Evolutionary conservation across 2,329 filamentous ascomycete species (phyloP).

Genomic region (Zymoseptoria pseudotritici): DNA sequence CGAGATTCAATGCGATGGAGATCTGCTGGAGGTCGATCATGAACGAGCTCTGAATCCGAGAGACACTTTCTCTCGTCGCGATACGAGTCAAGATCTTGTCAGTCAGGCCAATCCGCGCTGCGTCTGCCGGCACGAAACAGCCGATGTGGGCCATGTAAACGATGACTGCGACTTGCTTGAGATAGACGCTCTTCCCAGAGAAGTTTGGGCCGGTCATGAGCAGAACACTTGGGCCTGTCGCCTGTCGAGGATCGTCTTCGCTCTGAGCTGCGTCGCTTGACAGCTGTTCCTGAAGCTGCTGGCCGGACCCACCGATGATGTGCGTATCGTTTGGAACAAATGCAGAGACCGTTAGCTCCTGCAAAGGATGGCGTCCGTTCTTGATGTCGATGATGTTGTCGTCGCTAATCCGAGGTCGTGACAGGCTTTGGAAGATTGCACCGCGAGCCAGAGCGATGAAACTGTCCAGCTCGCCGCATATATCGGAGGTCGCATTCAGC

Average conservation of each 20-base stretch:
- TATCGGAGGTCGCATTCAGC: constrained; percentile 63
- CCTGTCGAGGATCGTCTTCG: not conserved
- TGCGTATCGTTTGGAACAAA: constrained; percentile 78
- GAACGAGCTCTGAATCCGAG: constrained; percentile 57
- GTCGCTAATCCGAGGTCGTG: constrained; percentile 59
- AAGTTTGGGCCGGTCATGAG: constrained; percentile 91
- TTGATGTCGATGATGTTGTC: constrained; percentile 66
- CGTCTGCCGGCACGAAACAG: constrained; percentile 77
- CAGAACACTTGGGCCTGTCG: constrained; percentile 56
- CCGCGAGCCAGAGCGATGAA: constrained; percentile 72
- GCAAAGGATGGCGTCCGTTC: constrained; percentile 76
- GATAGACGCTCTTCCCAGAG: constrained; percentile 91
- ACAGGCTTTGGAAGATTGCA: constrained; percentile 66
- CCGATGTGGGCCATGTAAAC: constrained; percentile 90
- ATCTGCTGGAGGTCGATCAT: constrained; percentile 85
- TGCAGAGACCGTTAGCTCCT: constrained; percentile 71
- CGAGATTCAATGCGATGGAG: constrained; percentile 64
- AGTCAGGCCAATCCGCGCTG: constrained; percentile 73
- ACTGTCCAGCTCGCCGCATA: constrained; percentile 81
- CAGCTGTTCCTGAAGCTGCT: not conserved
- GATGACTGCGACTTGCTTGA: constrained; percentile 87
- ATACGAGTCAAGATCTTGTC: constrained; percentile 89
- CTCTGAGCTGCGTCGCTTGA: not conserved
- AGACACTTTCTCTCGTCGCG: constrained; percentile 63
- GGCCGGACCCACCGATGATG: constrained; percentile 54